phyloP scores from a whole-genome alignment of 2,329 filamentous ascomycete species.

The Ophiostoma sp. region DNA sequence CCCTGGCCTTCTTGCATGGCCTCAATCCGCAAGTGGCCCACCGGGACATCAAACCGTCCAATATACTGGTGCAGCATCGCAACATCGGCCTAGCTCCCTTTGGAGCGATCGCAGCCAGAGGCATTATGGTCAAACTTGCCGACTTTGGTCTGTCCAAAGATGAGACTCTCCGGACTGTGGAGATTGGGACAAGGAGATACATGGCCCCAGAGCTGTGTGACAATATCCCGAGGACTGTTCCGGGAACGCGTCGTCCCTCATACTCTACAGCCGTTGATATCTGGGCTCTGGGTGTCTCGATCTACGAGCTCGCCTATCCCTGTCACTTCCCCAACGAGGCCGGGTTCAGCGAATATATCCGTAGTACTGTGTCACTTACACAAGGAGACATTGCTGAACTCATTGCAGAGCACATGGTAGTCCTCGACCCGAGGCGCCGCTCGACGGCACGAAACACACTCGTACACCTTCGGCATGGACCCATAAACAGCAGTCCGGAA shows the following conservation, averaged over 20 bases:
- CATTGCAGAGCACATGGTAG: not conserved
- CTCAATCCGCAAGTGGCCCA: not conserved
- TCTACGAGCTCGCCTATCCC: constrained; percentile 1
- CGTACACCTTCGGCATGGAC: not conserved
- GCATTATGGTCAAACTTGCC: not conserved
- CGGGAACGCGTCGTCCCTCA: not conserved
- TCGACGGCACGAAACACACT: not conserved
- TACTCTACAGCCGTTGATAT: not conserved
- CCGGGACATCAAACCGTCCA: not conserved
- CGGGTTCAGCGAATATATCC: not conserved
- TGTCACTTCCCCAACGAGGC: not conserved
- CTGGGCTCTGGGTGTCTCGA: constrained; percentile 1
- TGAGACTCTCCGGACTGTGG: not conserved
- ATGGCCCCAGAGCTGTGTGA: not conserved
- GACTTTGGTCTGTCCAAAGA: constrained; percentile 2
- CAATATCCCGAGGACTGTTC: not conserved
- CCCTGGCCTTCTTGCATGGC: not conserved
- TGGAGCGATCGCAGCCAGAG: not conserved
- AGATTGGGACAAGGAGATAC: not conserved
- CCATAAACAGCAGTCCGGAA: not conserved
- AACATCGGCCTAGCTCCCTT: not conserved
- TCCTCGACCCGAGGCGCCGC: not conserved
- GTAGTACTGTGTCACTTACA: not conserved
- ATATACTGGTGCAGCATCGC: not conserved
- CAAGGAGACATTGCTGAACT: not conserved